Base-by-base conservation (phyloP, 139 green algal genomes). In the Ettlia oleoabundans region DNA sequence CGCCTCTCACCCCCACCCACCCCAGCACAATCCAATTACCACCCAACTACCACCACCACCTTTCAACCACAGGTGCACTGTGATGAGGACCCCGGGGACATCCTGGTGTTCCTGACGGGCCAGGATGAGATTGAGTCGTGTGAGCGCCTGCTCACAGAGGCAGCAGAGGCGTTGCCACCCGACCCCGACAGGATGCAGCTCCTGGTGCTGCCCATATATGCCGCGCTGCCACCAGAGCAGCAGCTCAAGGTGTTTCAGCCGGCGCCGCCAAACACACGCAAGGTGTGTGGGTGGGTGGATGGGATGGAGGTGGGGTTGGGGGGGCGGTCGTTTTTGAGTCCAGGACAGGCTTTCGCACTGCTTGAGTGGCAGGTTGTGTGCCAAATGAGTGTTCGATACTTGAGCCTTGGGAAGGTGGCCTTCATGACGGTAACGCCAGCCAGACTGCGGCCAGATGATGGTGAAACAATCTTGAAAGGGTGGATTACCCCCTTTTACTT, bases 71-170 rank as follows among this genome's bases (percentile, higher is more conserved):
- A 96, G 89, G 80, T 96, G 24, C 94, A 98, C 75, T 8, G 66
- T 4, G 86, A 95, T 26, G 92, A 98, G 88, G 47, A 33, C 0
- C 51, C 86, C 0, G 95, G 95, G 7, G 94, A 98, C 77, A 90
- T 98, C 9, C 88, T 98, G 28, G 93, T 97, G 33, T 98, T 98
- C 85, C 87, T 98, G 41, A 98, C 95, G 2, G 94, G 94, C 7
- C 89, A 95, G 84, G 94, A 98, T 10, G 95, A 98, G 78, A 98
- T 98, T 64, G 93, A 98, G 82, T 86, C 89, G 2, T 78, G 93
- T 42, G 85, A 92, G 43, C 72, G 92, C 15, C 86, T 98, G 63
- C 64, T 98, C 42, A 51, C 38, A 21, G 89, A 92, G 41, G 81
- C 85, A 22, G 88, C 68, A 13, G 81, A 75, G 18, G n/a, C 37